Base-by-base conservation (phyloP, 345 rosid genomes). In the Gossypium sturtianum region DNA sequence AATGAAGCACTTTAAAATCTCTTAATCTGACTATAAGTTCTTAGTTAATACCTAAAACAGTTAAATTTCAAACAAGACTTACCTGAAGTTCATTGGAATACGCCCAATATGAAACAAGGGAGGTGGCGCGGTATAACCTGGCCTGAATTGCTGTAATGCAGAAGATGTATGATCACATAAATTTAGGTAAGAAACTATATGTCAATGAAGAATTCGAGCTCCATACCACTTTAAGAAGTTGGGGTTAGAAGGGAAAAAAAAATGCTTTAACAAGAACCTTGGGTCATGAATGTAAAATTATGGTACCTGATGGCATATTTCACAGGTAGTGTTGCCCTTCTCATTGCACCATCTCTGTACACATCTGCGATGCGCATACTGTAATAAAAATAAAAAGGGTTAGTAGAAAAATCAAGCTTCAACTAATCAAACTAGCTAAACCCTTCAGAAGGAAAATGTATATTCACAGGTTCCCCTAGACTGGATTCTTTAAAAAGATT, bases 331-430 rank as follows among this genome's bases (percentile, higher is more conserved):
- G 53, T 94, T 78, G 11, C 98, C 98, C 85, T 94, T 94, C 84
- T 94, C 94, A 60, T 94, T 89, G 76, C 98, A 91, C 98, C 98
- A 94, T 77, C 86, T 87, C 80, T 94, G 98, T 17, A 94, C 88
- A 53, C 98, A 91, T 74, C 88, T 85, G 48, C 98, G 78, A 81
- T 94, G 98, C 63, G 98, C 96, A 79, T 89, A 87, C 96, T 91
- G 87, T 71, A 72, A 81, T 73, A 61, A 75, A 16, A 27, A 54
- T 34, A 56, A 6, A 61, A 3, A 41, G 65, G 44, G 41, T 47
- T 45, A 66, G n/a, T 66, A 13, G 19, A 22, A 5, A 9, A 60
- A 60, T 27, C n/a, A 27, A 23, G 11, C 7, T 59, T 22, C 41
- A 34, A 34, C 41, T 34, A 34, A 34, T 34, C 41, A 34, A 1